Base-by-base conservation (phyloP, 169 alveolate genomes). In the Theileria luwenshuni region DNA sequence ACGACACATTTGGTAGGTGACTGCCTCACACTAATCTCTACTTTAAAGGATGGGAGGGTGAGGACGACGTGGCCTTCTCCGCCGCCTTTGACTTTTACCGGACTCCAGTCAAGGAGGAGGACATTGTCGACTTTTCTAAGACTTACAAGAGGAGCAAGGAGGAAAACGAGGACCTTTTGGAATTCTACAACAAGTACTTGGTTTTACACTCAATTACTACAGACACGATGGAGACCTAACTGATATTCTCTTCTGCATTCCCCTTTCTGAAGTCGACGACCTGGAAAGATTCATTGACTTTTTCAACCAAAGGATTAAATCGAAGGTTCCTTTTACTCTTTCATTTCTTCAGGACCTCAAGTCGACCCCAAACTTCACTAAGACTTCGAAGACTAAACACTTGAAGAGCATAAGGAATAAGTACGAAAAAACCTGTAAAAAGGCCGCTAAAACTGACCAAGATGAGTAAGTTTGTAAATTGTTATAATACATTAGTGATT, bases 151-250 rank as follows among this genome's bases (percentile, higher is more conserved):
- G 69, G 58, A 84, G 93, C 51, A 51, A 38, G 30, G 90, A 76
- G 45, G 93, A 88, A 63, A 76, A 84, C 65, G 93, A 88, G 27
- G 93, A 88, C 48, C 60, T 88, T 38, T 33, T 88, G n/a, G 84
- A 84, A 21, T 88, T 68, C 67, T 88, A 84, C 67, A 81, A 88
- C n/a, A 88, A 71, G 81, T 88, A 54, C 48, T 63, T 43, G 23
- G 27, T n/a, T 38, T n/a, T 25, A 27, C 19, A 25, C 3, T 30
- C 3, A n/a, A 49, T 19, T 1, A n/a, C 41, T 35, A 3, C 30
- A 81, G 89, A 73, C 52, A 81, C 60, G 47, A 80, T 48, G 93
- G 93, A 19, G 68, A 84, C n/a, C 35, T 88, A 21, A 79, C 77
- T 3, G 74, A 88, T 32, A 74, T 88, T 41, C 56, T 88, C 28